Evolutionary conservation across 495 filamentous ascomycete genomes (phyloP).

Genomic region (Penicillium turbatum): DNA sequence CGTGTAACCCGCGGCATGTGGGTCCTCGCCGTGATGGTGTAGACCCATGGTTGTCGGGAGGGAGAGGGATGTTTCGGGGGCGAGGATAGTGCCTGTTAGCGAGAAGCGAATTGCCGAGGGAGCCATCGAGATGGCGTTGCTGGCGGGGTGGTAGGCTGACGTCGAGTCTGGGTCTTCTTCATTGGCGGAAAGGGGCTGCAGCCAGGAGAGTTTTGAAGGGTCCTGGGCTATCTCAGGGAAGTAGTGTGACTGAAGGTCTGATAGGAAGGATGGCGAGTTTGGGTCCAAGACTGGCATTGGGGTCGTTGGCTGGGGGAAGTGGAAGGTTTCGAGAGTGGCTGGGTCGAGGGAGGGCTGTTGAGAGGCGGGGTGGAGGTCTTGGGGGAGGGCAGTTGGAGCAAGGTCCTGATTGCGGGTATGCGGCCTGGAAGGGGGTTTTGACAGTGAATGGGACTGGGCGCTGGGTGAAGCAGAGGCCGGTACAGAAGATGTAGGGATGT

Average conservation of each 20-base stretch:
- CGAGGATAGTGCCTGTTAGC: conserved; percentile 71
- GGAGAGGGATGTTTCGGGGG: conserved; percentile 64
- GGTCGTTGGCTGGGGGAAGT: conserved; percentile 36
- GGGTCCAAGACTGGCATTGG: conserved; percentile 73
- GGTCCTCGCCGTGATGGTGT: conserved; percentile 91
- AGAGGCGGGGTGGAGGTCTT: conserved; percentile 43
- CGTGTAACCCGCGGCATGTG: conserved; percentile 92
- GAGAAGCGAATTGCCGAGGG: conserved; percentile 82
- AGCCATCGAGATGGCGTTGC: conserved; percentile 57
- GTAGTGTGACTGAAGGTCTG: conserved; percentile 81
- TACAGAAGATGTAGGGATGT: conserved; percentile 13
- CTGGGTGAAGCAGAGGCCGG: neutral
- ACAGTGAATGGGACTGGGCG: conserved; percentile 1
- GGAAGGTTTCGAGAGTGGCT: conserved; percentile 60
- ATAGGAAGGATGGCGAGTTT: conserved; percentile 72
- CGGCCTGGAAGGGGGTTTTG: conserved; percentile 3
- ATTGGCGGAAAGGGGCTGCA: conserved; percentile 66
- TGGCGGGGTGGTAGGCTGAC: conserved; percentile 74
- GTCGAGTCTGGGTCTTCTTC: conserved; percentile 41
- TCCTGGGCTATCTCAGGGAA: conserved; percentile 83
- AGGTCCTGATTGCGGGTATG: conserved; percentile 30
- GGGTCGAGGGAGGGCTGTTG: conserved; percentile 35
- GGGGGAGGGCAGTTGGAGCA: conserved; percentile 30
- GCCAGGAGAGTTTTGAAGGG: conserved; percentile 84
- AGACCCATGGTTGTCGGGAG: conserved; percentile 73